Conservation (phyloP, 2,329 filamentous ascomycete genomes). For the Hymenotorrendiella dingleyae region DNA sequence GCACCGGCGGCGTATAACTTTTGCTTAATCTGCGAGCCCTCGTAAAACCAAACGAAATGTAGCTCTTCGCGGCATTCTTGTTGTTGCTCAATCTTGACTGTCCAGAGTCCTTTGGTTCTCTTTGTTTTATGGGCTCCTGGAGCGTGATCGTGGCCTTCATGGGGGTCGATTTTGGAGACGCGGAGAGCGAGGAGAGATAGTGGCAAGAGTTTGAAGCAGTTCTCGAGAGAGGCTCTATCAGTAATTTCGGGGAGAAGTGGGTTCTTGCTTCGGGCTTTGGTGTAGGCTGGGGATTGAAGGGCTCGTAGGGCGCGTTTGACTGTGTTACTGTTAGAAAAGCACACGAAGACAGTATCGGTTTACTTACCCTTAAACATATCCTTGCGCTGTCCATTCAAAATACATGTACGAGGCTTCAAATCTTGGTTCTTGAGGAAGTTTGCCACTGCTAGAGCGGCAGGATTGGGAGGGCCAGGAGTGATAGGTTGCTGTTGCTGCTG, state of each 20-base stretch:
- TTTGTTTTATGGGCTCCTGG: constrained; percentile 66
- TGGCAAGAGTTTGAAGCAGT: constrained; percentile 89
- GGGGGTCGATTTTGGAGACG: constrained; percentile 74
- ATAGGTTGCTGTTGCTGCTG: constrained; percentile 60
- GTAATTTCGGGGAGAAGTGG: constrained; percentile 80
- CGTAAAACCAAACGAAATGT: constrained; percentile 96
- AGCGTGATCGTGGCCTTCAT: constrained; percentile 66
- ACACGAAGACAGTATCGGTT: not conserved
- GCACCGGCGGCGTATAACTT: constrained; percentile 86
- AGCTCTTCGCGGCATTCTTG: constrained; percentile 82
- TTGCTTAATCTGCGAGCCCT: constrained; percentile 88
- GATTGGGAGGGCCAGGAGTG: constrained; percentile 75
- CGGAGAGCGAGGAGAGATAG: constrained; percentile 90
- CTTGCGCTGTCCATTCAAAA: constrained; percentile 92
- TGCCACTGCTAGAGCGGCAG: constrained; percentile 81
- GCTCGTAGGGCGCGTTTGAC: constrained; percentile 95
- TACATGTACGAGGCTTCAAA: constrained; percentile 83
- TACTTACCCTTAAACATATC: constrained; percentile 88
- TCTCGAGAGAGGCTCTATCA: constrained; percentile 83
- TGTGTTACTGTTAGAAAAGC: constrained; percentile 33
- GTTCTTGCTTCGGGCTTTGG: constrained; percentile 86
- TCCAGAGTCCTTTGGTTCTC: constrained; percentile 93
- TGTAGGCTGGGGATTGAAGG: constrained; percentile 81
- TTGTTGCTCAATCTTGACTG: constrained; percentile 89
- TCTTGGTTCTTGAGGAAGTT: constrained; percentile 80